A percentile compares a stretch with the other conserved stretches of the same genome.
These are phyloP conservation scores for Termitomyces sp. DNA, from an alignment of 768 basidiomycete genomes.

Conservation along the genomic window DNA sequence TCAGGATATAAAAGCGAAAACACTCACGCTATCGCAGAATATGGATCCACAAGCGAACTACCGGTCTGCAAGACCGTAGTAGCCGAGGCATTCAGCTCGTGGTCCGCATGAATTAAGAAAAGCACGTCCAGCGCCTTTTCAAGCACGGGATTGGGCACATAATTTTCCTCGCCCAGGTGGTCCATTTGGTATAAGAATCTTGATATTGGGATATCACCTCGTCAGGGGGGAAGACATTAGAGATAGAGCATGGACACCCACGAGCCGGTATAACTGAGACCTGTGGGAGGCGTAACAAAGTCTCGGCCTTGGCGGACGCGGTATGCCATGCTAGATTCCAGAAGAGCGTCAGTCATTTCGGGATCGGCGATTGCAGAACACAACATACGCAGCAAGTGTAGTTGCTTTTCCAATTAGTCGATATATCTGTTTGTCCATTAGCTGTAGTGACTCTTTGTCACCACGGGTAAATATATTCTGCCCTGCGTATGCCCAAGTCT, in stretches of 20 bases:
- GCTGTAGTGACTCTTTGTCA: slow-evolving; percentile 59
- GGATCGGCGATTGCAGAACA: slow-evolving; percentile 22
- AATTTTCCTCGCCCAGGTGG: slow-evolving; percentile 68
- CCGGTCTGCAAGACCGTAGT: slow-evolving; percentile 88
- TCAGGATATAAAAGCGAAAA: not conserved
- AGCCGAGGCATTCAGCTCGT: slow-evolving; percentile 84
- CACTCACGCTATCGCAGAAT: slow-evolving; percentile 74
- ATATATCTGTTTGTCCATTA: slow-evolving; percentile 93
- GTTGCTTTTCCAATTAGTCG: slow-evolving; percentile 86
- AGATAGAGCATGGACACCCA: slow-evolving; percentile 29
- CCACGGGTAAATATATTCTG: slow-evolving; percentile 77
- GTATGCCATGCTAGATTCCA: slow-evolving; percentile 72
- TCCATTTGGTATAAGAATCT: slow-evolving; percentile 93
- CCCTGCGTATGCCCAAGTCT: slow-evolving; percentile 35
- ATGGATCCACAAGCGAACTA: slow-evolving; percentile 88
- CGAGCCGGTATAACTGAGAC: slow-evolving; percentile 83
- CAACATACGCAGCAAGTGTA: slow-evolving; percentile 73
- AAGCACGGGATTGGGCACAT: slow-evolving; percentile 79
- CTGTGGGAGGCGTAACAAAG: slow-evolving; percentile 81
- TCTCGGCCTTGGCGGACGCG: slow-evolving; percentile 87
- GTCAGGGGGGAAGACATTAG: not conserved
- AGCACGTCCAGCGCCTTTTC: slow-evolving; percentile 85
- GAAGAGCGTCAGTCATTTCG: not conserved
- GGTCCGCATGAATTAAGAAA: slow-evolving; percentile 87
- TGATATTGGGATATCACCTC: not conserved